Evolutionary conservation across 2,329 filamentous ascomycete genomes (phyloP).

Genomic region (Xylariomycetidae sp.): DNA sequence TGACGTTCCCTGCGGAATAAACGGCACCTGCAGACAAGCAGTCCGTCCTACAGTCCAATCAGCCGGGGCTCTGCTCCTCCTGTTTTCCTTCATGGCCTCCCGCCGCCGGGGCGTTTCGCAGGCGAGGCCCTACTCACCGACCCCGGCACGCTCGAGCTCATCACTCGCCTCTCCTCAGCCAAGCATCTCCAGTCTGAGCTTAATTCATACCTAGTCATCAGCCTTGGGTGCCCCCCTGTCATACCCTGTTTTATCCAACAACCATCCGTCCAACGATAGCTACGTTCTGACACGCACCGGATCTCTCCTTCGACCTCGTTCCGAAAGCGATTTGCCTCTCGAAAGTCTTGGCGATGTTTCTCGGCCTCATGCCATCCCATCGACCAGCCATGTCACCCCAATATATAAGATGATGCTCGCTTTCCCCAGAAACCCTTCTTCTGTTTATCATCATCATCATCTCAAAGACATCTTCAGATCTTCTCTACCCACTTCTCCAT

Average conservation of each 20-base stretch:
- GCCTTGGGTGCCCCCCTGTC: slow-evolving; percentile 15
- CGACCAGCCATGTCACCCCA: slow-evolving; percentile 12
- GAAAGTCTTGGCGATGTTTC: slow-evolving; percentile 23
- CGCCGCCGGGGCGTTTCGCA: slow-evolving; percentile 3
- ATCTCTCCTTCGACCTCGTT: slow-evolving; percentile 32
- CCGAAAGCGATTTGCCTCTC: slow-evolving; percentile 29
- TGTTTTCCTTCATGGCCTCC: too few species aligned
- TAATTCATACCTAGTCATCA: slow-evolving; percentile 12
- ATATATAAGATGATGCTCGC: slow-evolving; percentile 35
- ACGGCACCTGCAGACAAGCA: background rate
- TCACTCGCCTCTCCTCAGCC: too few species aligned
- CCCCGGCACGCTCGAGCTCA: background rate
- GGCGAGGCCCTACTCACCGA: background rate
- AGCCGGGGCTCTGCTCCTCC: too few species aligned
- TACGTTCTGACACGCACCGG: slow-evolving; percentile 37
- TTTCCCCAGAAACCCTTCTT: slow-evolving; percentile 19
- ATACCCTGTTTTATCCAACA: slow-evolving; percentile 21
- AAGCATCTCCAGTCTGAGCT: too few species aligned
- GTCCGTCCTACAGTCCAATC: slow-evolving; percentile 4
- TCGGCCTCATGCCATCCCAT: slow-evolving; percentile 18
- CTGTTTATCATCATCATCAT: slow-evolving; percentile 26
- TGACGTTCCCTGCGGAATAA: slow-evolving; percentile 11
- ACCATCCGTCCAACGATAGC: slow-evolving; percentile 16
- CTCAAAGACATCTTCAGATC: slow-evolving; percentile 30
- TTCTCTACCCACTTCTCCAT: slow-evolving; percentile 31